A percentile compares a stretch with the other conserved stretches of the same genome.
These are phyloP conservation scores for Candida ascalaphidarum DNA, from an alignment of 805 yeast genomes.

Conservation along the genomic window DNA sequence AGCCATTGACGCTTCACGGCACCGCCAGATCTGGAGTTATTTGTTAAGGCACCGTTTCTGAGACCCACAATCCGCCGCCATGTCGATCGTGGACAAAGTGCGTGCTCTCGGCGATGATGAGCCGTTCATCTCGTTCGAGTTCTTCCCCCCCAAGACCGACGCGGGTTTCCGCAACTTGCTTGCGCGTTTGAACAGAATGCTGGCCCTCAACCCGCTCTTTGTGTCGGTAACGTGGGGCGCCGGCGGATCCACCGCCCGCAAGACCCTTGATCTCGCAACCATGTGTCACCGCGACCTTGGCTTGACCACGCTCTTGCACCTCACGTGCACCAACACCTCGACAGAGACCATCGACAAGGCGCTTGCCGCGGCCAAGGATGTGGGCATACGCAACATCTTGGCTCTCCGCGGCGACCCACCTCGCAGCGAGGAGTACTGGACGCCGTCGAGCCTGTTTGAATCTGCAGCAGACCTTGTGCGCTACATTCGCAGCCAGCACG, in stretches of 20 bases:
- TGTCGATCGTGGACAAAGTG: constrained; percentile 35
- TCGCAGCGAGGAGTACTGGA: constrained; percentile 59
- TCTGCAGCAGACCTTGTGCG: constrained; percentile 81
- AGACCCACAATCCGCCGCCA: too few relatives aligned
- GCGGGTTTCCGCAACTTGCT: constrained; percentile 76
- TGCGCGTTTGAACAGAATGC: constrained; percentile 84
- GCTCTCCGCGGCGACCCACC: constrained; percentile 97
- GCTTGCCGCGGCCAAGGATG: constrained; percentile 54
- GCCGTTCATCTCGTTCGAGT: constrained; percentile 79
- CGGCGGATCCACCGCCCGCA: constrained; percentile 87
- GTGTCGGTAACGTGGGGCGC: constrained; percentile 98
- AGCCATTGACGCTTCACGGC: too few relatives aligned
- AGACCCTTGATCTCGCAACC: constrained; percentile 76
- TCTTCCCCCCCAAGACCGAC: constrained; percentile 96
- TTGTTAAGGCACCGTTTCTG: too few relatives aligned
- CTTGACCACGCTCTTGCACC: constrained; percentile 86
- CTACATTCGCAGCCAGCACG: constrained; percentile 64
- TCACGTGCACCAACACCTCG: constrained; percentile 94
- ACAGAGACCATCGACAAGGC: constrained; percentile 72
- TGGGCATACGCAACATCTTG: constrained; percentile 81
- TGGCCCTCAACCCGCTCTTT: constrained; percentile 79
- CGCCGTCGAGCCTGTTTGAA: constrained; percentile 48
- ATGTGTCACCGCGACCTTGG: constrained; percentile 68
- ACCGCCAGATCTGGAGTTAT: too few relatives aligned
- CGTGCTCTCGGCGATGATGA: constrained; percentile 39